Evolutionary conservation across 768 basidiomycete species (phyloP).

Genomic region (Hygrophorus russula): DNA sequence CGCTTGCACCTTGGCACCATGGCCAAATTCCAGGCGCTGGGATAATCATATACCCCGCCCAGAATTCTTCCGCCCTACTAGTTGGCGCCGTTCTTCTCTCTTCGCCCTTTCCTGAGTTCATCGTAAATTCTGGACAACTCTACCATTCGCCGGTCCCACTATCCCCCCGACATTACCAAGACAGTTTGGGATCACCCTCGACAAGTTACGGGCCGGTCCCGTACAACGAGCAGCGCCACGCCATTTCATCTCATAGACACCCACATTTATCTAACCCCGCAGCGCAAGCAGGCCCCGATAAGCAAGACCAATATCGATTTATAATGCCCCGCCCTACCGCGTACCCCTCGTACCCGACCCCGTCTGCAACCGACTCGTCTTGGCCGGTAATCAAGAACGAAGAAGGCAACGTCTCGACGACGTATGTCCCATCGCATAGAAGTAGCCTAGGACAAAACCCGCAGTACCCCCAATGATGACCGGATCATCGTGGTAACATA

Average conservation of each 20-base stretch:
- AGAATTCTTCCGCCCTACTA: conserved; percentile 38
- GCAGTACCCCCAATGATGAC: background rate
- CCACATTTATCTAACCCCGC: conserved; percentile 24
- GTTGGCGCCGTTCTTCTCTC: conserved; percentile 40
- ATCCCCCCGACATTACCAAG: conserved; percentile 3
- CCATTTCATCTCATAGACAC: conserved; percentile 23
- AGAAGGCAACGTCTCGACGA: conserved; percentile 12
- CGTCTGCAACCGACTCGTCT: background rate
- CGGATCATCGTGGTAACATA: no score
- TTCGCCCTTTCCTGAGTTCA: conserved; percentile 35
- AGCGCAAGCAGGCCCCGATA: conserved; percentile 18
- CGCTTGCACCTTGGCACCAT: conserved; percentile 38
- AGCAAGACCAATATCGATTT: conserved; percentile 25
- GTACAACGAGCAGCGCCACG: conserved; percentile 12
- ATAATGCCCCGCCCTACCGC: conserved; percentile 17
- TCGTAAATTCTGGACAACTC: conserved; percentile 9
- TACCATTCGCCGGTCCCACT: background rate
- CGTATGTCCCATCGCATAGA: background rate
- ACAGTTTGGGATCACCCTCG: conserved; percentile 15
- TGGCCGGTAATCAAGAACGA: conserved; percentile 20
- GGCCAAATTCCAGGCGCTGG: conserved; percentile 35
- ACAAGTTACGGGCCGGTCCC: conserved; percentile 21
- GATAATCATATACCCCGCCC: conserved; percentile 41
- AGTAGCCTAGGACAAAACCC: background rate
- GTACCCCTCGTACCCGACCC: conserved; percentile 3